phyloP scores from a whole-genome alignment of 2,329 filamentous ascomycete genomes.

The Ophiostoma sp. region DNA sequence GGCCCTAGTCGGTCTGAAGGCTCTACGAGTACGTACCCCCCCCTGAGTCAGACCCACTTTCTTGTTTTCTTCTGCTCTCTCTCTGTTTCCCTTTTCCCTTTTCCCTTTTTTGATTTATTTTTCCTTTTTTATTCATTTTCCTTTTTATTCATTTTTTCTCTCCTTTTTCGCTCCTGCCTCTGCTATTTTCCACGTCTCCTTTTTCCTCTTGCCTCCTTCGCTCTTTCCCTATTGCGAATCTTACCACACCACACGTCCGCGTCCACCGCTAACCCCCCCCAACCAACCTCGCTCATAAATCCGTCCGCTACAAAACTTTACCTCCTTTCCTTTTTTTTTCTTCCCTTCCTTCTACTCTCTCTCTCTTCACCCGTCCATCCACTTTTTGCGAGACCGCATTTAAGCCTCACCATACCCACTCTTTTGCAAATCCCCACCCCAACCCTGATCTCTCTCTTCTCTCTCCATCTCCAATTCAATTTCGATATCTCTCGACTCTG shows the following conservation, averaged over 20 bases:
- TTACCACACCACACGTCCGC: background rate
- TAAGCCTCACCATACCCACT: constrained; percentile 28
- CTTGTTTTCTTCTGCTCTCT: constrained; percentile 1
- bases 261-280: background rate
- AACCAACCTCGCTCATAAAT: constrained; percentile 11
- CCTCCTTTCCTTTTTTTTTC: constrained; percentile 17
- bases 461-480: background rate
- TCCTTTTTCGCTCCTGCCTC: constrained; percentile 8
- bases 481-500: background rate
- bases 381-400: constrained; percentile 28
- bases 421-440: constrained; percentile 27
- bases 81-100: background rate
- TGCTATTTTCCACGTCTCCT: background rate
- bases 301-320: constrained; percentile 11
- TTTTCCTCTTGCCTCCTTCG: constrained; percentile 22
- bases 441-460: constrained; percentile 20
- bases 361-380: constrained; percentile 18
- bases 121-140: background rate
- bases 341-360: constrained; percentile 20
- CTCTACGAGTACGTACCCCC: background rate
- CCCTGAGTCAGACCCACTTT: constrained; percentile 11
- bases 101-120: background rate
- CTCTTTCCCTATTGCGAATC: constrained; percentile 10
- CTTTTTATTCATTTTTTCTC: constrained; percentile 4
- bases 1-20: background rate